Evolutionary conservation across 2,329 filamentous ascomycete genomes (phyloP), one percentile per base, ranked within the genome.

Genomic region (Paraphoma chrysanthemicola): DNA sequence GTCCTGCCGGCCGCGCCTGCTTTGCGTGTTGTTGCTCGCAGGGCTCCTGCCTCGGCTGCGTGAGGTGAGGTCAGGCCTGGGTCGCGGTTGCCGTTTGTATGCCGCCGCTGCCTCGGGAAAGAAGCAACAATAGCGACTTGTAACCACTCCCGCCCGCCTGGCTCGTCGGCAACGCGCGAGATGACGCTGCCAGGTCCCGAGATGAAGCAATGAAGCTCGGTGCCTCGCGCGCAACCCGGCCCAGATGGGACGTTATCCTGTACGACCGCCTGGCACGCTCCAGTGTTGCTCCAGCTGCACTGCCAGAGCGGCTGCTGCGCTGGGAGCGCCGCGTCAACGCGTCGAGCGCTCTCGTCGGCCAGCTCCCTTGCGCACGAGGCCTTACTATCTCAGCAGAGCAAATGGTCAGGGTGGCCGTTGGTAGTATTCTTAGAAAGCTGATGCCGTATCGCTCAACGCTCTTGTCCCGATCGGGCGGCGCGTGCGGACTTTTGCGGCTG

Each of bases 391-490:
- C 57, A 65, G 60, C 57, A 51, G 23, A 23, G 52, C 51, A 33
- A 38, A 58, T 45, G 53, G 57, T 52, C 62, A 51, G 44, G 49
- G 44, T 56, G 44, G 57, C 53, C 54, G 56, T 51, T 61, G 45
- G 54, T 57, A 51, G 59, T 72, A 73, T 75, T 74, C 71, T 75
- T 75, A 73, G 72, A 69, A 68, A 67, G 70, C 69, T 72, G 70
- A 70, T 68, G 71, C 65, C 64, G 68, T 66, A 67, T 67, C 62
- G 62, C 63, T 54, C 60, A 57, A 44, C 49, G 53, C 63, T 62
- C 59, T 69, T 70, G 50, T 48, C 69, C 64, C 51, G 43, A 66
- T 61, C 23, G 48, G 64, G 59, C 50, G 9, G 44, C 36, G 56
- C 58, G 62, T 11, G 38, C 18, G 68, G 66, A 62, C 62, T 59